Conservation (phyloP, 2,329 filamentous ascomycete species). For the Pyrenochaeta sp. region DNA sequence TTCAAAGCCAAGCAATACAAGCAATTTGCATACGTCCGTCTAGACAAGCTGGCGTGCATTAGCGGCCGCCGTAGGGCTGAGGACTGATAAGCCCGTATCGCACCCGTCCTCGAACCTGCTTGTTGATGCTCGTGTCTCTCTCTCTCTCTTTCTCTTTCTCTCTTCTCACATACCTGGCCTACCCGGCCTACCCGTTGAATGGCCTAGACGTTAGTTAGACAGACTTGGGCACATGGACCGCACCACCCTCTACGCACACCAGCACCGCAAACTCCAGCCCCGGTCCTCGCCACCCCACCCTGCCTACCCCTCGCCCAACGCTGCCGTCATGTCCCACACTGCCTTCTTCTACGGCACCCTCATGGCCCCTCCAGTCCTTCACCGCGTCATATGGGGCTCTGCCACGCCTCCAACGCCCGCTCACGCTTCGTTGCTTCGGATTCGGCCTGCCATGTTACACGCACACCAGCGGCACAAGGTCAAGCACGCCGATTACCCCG, state of each 20-base stretch:
- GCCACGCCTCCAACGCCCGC: constrained; percentile 58
- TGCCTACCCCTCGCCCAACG: background rate
- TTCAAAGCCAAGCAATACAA: background rate
- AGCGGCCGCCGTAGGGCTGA: constrained; percentile 29
- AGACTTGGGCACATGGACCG: constrained; percentile 15
- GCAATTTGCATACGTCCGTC: background rate
- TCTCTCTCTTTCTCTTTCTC: background rate
- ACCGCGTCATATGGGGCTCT: constrained; percentile 79
- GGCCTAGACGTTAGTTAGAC: background rate
- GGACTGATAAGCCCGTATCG: constrained; percentile 20
- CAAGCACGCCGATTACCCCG: constrained; percentile 78
- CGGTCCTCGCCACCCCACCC: background rate
- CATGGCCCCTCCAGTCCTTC: constrained; percentile 89
- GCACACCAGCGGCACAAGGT: constrained; percentile 77
- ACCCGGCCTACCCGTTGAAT: background rate
- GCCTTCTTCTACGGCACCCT: constrained; percentile 75
- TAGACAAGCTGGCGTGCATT: constrained; percentile 26
- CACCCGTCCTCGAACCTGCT: background rate
- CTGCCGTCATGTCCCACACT: constrained; percentile 51
- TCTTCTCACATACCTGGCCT: background rate
- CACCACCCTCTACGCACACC: constrained; percentile 15
- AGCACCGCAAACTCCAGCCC: background rate
- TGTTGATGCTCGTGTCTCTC: background rate
- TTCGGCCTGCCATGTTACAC: constrained; percentile 79
- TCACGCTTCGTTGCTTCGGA: constrained; percentile 65